These are phyloP conservation scores for Aspergillus pseudotamarii DNA, from an alignment of 2,329 filamentous ascomycete species.

Conservation along the genomic window DNA sequence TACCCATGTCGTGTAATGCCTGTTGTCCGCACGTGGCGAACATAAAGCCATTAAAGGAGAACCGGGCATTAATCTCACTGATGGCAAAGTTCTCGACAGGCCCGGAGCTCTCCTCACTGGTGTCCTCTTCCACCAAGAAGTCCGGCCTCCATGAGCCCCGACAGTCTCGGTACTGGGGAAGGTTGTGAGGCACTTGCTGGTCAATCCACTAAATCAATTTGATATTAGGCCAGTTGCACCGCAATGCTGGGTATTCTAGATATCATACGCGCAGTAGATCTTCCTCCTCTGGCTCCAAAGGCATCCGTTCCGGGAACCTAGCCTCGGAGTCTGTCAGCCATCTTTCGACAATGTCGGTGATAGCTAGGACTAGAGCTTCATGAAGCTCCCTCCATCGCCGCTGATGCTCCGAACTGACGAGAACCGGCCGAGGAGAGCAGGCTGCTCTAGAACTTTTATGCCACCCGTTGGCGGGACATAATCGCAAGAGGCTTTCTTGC, in stretches of 20 bases:
- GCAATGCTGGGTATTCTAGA: background rate
- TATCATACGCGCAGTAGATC: slow-evolving; percentile 12
- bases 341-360: slow-evolving; percentile 32
- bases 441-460: slow-evolving; percentile 1
- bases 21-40: slow-evolving; percentile 10
- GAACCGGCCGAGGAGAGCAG: slow-evolving; percentile 6
- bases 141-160: slow-evolving; percentile 33
- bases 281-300: slow-evolving; percentile 30
- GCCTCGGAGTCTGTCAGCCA: slow-evolving; percentile 31
- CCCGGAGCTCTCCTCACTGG: background rate
- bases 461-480: slow-evolving; percentile 2
- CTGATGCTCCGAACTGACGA: slow-evolving; percentile 5
- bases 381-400: slow-evolving; percentile 17
- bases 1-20: slow-evolving; percentile 9
- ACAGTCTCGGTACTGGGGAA: background rate
- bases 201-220: background rate
- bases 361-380: slow-evolving; percentile 23
- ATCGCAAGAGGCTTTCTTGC: background rate
- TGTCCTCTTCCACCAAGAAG: slow-evolving; percentile 23
- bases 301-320: slow-evolving; percentile 30
- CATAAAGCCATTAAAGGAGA: slow-evolving; percentile 27
- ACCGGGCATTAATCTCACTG: slow-evolving; percentile 32
- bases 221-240: background rate
- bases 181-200: background rate
- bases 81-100: slow-evolving; percentile 17